Conservation (phyloP, 2,329 filamentous ascomycete genomes). For the Botrytis tulipae region DNA sequence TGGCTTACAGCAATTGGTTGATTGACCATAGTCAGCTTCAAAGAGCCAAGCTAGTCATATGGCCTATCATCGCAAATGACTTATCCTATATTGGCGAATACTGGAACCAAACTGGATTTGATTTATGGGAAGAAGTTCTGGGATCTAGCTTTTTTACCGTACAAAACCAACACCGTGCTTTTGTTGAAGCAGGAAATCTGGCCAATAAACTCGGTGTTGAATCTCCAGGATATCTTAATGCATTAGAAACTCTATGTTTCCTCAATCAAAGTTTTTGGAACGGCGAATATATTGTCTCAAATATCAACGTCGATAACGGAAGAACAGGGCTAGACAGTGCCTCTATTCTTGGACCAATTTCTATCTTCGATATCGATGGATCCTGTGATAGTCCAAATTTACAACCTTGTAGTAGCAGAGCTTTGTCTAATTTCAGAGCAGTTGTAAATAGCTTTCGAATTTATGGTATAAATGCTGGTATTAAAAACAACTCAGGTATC, state of each 20-base stretch:
- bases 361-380: constrained; percentile 66
- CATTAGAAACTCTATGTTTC: constrained; percentile 70
- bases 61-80: constrained; percentile 75
- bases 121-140: constrained; percentile 81
- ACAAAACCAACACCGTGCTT: constrained; percentile 59
- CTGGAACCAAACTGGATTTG: constrained; percentile 64
- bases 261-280: constrained; percentile 70
- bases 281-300: constrained; percentile 63
- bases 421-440: constrained; percentile 74
- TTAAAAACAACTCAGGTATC: constrained; percentile 57
- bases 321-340: constrained; percentile 71
- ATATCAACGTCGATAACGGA: constrained; percentile 61
- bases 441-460: constrained; percentile 70
- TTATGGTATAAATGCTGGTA: constrained; percentile 67
- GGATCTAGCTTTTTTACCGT: constrained; percentile 79
- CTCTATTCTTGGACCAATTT: constrained; percentile 63
- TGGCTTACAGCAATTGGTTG: constrained; percentile 71
- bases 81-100: constrained; percentile 71
- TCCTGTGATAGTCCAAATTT: constrained; percentile 69
- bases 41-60: constrained; percentile 52
- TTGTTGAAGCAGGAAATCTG: constrained; percentile 63
- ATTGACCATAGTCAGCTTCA: constrained; percentile 55
- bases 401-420: constrained; percentile 56
- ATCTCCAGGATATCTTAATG: constrained; percentile 61
- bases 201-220: constrained; percentile 60